Evolutionary conservation across 768 basidiomycete genomes (phyloP), one percentile per base, ranked within the genome.

Genomic region (Ramaria sp.): DNA sequence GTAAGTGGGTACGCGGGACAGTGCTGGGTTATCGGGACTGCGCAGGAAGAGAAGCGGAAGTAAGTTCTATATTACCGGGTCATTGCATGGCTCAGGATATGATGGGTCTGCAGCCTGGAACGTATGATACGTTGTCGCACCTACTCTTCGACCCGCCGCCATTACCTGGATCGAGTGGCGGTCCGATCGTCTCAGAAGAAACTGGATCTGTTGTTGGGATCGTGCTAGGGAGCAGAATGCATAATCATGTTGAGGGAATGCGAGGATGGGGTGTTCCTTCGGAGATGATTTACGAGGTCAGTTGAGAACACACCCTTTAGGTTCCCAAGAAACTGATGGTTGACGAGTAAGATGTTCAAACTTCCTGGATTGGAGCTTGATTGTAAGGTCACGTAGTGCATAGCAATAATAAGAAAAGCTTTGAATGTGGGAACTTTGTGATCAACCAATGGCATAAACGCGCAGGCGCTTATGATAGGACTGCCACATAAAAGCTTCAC

Each of bases 141-240:
- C 63, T 86, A 58, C 62, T 78, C 43, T 76, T 83, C 62, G 66
- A 68, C 34, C 74, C 76, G 2, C 61, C 76, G 7, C 83, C 83
- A 12, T 77, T 78, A 0, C 70, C 75, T 1, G 84, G 84, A 6
- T 83, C 82, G 18, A 84, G 82, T 54, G 84, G 85, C 3, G 83
- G 82, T 1, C 83, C 84, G 0, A 76, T 86, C 52, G 68, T 86
- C 7, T 78, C 82, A 54, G 72, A 74, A 57, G 71, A 77, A 57
- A 77, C 67, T 27, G 83, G 83, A 3, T 74, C 81, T 0, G 82
- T 85, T 3, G 71, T 85, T 1, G 85, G 85, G 1, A 68, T 85
- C 15, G 73, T 82, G 61, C 69, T 81, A 8, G 83, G 83, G 13
- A 75, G 76, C 34, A 70, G 76, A 60, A 78, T 80, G 75, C 74